Conservation (phyloP, 441 rosid species). For the Erysimum pusillum region DNA sequence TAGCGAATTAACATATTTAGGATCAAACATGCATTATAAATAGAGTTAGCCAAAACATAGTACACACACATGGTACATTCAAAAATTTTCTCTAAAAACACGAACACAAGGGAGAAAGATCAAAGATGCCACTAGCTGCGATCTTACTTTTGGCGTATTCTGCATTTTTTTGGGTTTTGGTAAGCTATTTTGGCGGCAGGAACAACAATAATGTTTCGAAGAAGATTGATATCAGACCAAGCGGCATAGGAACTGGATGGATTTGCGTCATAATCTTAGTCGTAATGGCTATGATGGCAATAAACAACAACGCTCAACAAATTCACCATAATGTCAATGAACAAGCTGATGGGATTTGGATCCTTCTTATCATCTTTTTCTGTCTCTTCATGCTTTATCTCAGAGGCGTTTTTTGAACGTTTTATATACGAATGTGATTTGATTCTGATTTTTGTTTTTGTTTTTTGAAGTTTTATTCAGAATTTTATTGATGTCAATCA, state of each 20-base stretch:
- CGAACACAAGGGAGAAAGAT: constrained; percentile 1
- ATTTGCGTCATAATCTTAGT: neutral
- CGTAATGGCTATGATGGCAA: constrained; percentile 1
- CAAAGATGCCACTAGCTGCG: constrained; percentile 17
- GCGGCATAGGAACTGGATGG: constrained; percentile 35
- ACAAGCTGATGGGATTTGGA: constrained; percentile 6
- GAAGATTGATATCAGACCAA: neutral
- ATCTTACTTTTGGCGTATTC: neutral
- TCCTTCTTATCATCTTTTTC: neutral
- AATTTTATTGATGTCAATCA: neutral
- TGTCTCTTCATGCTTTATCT: constrained; percentile 4
- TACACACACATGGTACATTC: neutral
- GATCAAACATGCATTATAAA: constrained; percentile 6
- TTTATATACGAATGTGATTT: neutral
- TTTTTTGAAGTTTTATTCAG: neutral
- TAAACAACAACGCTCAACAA: neutral
- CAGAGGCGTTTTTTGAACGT: neutral
- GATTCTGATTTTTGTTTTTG: neutral
- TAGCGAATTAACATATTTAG: neutral
- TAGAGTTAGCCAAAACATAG: neutral
- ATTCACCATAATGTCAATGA: neutral
- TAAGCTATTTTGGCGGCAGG: neutral
- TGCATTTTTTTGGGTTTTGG: neutral
- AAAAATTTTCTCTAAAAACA: neutral
- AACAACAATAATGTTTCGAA: constrained; percentile 7